Evolutionary conservation across 2,329 filamentous ascomycete genomes (phyloP).

Genomic region (Huntiella decipiens): DNA sequence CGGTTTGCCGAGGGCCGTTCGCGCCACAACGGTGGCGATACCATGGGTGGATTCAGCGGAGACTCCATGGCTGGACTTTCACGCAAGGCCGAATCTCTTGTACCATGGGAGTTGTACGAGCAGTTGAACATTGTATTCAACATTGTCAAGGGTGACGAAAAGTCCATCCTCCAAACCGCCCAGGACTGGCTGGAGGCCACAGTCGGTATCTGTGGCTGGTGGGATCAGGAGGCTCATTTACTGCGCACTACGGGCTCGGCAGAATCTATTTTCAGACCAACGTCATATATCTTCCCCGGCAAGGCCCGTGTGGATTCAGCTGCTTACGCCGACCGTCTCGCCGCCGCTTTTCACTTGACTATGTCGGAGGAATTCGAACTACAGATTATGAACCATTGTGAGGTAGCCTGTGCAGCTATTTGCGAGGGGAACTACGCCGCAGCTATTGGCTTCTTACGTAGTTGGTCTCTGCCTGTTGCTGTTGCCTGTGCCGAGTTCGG

Average conservation of each 20-base stretch:
- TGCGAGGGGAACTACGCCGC: constrained; percentile 69
- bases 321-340: constrained; percentile 56
- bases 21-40: constrained; percentile 15
- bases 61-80: constrained; percentile 40
- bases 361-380: constrained; percentile 55
- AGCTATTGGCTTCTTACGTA: constrained; percentile 52
- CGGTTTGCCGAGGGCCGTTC: constrained; percentile 55
- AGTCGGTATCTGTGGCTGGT: constrained; percentile 72
- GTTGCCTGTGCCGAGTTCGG: constrained; percentile 68
- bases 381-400: constrained; percentile 54
- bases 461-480: constrained; percentile 65
- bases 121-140: constrained; percentile 65
- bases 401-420: constrained; percentile 64
- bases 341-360: constrained; percentile 49
- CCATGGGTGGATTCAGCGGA: constrained; percentile 4
- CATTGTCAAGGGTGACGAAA: constrained; percentile 55
- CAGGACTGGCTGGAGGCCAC: constrained; percentile 89
- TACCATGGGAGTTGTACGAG: constrained; percentile 82
- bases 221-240: constrained; percentile 58
- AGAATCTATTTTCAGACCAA: not conserved
- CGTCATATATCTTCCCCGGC: constrained; percentile 15
- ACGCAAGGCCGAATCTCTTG: constrained; percentile 63
- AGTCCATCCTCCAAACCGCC: constrained; percentile 56
- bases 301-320: constrained; percentile 18
- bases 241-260: too few relatives aligned